Evolutionary conservation across 495 filamentous ascomycete species (phyloP), one percentile per base, ranked within the genome.

Genomic region (Penicillium goetzii): DNA sequence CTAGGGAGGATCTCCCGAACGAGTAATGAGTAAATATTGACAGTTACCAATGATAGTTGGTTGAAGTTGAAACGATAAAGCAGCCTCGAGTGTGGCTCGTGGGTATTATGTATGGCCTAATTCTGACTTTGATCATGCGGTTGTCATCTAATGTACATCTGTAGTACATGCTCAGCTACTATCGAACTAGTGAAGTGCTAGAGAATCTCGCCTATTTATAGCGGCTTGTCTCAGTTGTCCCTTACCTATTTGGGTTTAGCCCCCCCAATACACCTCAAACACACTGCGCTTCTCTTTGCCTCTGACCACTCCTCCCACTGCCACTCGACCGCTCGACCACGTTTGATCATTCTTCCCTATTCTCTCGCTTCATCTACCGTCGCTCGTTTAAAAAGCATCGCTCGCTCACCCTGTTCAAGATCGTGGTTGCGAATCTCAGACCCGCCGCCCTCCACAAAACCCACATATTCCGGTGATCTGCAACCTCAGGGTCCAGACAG

Each of bases 181-280:
- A 9, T 54, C 1, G 36, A 19, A 28, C 50, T 52, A 19, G 50
- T 52, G 50, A n/a, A 28, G 26, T 26, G 32, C 53, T 36, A 36
- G n/a, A 23, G n/a, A 1, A 32, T 52, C 50, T 55, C 61, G 56
- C 33, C 68, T 71, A 72, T 68, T 59, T 68, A 70, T 72, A 72
- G 70, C 52, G 51, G 51, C 60, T 70, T 70, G 70, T 72, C 70
- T 72, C 68, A 71, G 63, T 56, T 59, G 40, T 43, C 57, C 41
- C 63, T 45, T 38, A 41, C 69, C 70, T 28, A 10, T 66, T 70
- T 70, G 38, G 70, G 70, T 33, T 66, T 72, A 70, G 68, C 59
- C 55, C 61, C 17, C 59, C 58, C 63, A 62, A 61, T 63, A 63
- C 68, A 68, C 36, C 51, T 61, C 66, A 67, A 63, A 62, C 65